phyloP scores from a whole-genome alignment of 768 basidiomycete genomes.

The Dictyophora rubrovolvata region DNA sequence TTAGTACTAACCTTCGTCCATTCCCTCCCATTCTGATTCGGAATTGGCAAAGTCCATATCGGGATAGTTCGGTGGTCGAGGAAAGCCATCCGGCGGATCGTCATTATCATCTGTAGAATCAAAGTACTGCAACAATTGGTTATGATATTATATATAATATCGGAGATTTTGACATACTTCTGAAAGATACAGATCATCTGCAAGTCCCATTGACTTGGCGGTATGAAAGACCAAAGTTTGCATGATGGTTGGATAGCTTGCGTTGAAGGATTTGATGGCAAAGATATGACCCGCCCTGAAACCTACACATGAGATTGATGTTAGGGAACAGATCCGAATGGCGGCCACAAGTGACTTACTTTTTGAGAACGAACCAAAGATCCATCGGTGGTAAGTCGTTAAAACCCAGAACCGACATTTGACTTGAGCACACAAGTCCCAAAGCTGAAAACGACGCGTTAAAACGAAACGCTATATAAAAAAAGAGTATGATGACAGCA shows the following conservation, averaged over 20 bases:
- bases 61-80: not conserved
- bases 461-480: not conserved
- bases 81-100: not conserved
- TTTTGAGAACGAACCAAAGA: conserved; percentile 31
- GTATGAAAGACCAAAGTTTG: conserved; percentile 20
- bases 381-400: conserved; percentile 35
- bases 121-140: not conserved
- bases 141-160: no score
- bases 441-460: not conserved
- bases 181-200: not conserved
- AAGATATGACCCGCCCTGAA: conserved; percentile 14
- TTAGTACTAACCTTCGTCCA: conserved; percentile 5
- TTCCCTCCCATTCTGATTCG: conserved; percentile 5
- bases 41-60: not conserved
- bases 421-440: conserved; percentile 25
- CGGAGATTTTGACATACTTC: no score
- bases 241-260: conserved; percentile 15
- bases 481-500: not conserved
- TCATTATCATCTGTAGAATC: not conserved
- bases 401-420: conserved; percentile 30
- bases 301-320: conserved; percentile 8
- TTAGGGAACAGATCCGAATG: not conserved
- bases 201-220: conserved; percentile 14
- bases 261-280: conserved; percentile 11
- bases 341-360: conserved; percentile 18